Conservation (phyloP, 768 basidiomycete species). For the Coprinellus micaceus region DNA sequence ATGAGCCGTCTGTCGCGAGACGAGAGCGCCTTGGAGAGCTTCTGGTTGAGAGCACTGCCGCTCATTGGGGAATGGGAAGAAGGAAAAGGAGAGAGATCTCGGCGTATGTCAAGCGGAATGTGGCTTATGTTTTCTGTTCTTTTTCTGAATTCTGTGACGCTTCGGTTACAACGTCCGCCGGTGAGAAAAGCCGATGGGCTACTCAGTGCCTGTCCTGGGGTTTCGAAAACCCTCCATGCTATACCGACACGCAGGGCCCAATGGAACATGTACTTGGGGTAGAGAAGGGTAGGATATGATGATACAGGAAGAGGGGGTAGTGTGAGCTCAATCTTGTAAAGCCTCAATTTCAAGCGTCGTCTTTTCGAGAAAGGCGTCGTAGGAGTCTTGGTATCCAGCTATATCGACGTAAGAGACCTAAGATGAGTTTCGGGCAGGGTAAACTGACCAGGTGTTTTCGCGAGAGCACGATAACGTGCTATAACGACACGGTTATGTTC, state of each 20-base stretch:
- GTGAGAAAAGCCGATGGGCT: no score
- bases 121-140: no score
- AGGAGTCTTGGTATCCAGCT: slow-evolving; percentile 62
- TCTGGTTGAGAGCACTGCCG: slow-evolving; percentile 24
- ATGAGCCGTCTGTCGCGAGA: slow-evolving; percentile 68
- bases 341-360: slow-evolving; percentile 62
- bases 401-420: neutral
- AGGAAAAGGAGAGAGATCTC: no score
- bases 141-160: neutral
- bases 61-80: neutral
- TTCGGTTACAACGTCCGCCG: no score
- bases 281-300: neutral
- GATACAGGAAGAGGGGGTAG: neutral
- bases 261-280: neutral
- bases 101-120: no score
- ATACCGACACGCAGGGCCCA: neutral
- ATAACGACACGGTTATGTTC: slow-evolving; percentile 68
- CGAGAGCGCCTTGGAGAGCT: slow-evolving; percentile 49
- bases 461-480: slow-evolving; percentile 56
- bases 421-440: neutral
- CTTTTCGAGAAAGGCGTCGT: slow-evolving; percentile 51
- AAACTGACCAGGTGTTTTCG: slow-evolving; percentile 48
- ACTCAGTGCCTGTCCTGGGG: no score
- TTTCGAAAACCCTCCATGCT: no score
- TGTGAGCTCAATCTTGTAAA: slow-evolving; percentile 50